phyloP scores from a whole-genome alignment of 495 filamentous ascomycete species.

The Schizothecium vesticola region DNA sequence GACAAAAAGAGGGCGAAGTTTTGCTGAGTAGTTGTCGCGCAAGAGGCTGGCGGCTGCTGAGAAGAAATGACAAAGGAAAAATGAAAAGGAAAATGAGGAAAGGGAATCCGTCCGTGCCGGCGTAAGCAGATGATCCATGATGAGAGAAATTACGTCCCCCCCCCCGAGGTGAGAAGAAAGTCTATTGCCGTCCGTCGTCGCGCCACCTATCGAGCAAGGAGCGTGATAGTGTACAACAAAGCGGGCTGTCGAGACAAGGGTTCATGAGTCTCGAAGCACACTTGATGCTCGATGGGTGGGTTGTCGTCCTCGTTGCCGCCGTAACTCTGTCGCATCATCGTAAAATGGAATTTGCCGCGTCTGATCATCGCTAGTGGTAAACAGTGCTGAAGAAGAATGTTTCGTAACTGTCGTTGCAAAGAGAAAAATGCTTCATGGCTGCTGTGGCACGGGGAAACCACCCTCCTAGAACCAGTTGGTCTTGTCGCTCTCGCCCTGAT shows the following conservation, averaged over 20 bases:
- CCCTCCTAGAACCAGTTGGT: constrained; percentile 25
- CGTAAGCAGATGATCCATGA: neutral
- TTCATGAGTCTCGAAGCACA: constrained; percentile 11
- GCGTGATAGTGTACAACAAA: constrained; percentile 37
- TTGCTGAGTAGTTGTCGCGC: neutral
- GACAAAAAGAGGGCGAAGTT: no score
- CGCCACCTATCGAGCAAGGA: constrained; percentile 18
- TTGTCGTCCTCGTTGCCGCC: constrained; percentile 14
- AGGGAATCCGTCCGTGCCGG: neutral
- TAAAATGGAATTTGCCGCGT: constrained; percentile 23
- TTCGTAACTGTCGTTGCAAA: constrained; percentile 31
- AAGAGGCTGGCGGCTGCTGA: neutral
- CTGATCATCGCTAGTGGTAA: constrained; percentile 26
- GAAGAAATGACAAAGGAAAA: neutral
- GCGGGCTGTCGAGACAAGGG: constrained; percentile 15
- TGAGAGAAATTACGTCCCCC: neutral
- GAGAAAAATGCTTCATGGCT: constrained; percentile 24
- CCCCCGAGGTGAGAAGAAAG: constrained; percentile 1
- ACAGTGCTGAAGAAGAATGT: constrained; percentile 23
- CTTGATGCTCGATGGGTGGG: constrained; percentile 22
- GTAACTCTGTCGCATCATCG: constrained; percentile 18
- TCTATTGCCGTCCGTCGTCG: constrained; percentile 21
- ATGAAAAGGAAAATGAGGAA: neutral
- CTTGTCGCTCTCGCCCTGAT: constrained; percentile 22
- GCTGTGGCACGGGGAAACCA: constrained; percentile 25